phyloP scores from a whole-genome alignment of 1,139 yeast genomes.

The Dujonia santamariae region DNA sequence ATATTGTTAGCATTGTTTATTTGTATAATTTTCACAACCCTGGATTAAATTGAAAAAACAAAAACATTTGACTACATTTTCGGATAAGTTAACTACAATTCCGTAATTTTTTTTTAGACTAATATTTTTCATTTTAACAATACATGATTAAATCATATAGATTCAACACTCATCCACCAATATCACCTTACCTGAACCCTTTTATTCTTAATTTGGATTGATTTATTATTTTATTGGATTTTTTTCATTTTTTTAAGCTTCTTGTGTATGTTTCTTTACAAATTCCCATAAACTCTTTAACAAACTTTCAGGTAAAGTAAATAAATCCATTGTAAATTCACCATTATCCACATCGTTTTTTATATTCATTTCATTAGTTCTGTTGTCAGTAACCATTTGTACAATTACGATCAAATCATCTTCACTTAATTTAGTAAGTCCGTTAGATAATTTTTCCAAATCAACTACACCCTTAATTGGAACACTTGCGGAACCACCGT shows the following conservation, averaged over 20 bases:
- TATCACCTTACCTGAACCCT: too few species aligned
- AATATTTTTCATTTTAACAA: too few species aligned
- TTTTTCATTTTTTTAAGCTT: conserved; percentile 15
- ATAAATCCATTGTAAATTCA: conserved; percentile 94
- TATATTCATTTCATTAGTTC: conserved; percentile 93
- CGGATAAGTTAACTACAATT: too few species aligned
- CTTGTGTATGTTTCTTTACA: conserved; percentile 65
- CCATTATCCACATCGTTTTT: conserved; percentile 96
- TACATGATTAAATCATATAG: too few species aligned
- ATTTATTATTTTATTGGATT: neutral
- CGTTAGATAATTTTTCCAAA: conserved; percentile 86
- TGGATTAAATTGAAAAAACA: too few species aligned
- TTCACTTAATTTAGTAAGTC: conserved; percentile 82
- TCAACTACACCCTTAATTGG: conserved; percentile 73
- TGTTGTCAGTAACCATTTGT: conserved; percentile 96
- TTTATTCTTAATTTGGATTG: neutral
- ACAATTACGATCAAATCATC: conserved; percentile 93
- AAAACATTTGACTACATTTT: too few species aligned
- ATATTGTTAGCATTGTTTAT: too few species aligned
- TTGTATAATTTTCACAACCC: too few species aligned
- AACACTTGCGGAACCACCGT: conserved; percentile 28
- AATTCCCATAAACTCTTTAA: conserved; percentile 94
- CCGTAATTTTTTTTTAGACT: too few species aligned
- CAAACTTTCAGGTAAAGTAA: conserved; percentile 87
- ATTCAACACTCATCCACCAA: too few species aligned